These are phyloP conservation scores for Elongisporangium prolatum DNA, from an alignment of 352 stramenopile species.

Conservation along the genomic window DNA sequence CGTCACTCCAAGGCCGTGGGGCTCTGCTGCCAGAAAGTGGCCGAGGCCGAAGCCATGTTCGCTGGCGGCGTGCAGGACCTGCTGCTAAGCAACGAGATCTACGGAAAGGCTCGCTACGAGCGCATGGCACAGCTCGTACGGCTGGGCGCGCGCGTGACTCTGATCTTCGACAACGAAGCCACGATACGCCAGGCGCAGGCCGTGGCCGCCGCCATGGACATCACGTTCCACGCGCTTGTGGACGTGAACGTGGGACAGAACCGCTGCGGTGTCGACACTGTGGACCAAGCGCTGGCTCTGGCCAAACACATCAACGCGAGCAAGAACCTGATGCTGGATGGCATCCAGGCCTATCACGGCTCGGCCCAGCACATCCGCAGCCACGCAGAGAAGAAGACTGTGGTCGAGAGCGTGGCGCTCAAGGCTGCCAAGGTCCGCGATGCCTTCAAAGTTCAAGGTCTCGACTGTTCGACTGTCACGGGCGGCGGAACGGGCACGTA, in stretches of 20 bases:
- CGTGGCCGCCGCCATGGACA: conserved; percentile 12
- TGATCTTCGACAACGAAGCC: conserved; percentile 55
- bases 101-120: conserved; percentile 31
- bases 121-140: conserved; percentile 40
- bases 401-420: conserved; percentile 32
- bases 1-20: conserved; percentile 35
- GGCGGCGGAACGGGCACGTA: conserved; percentile 71
- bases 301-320: conserved; percentile 25
- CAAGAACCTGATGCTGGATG: conserved; percentile 27
- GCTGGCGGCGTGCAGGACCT: conserved; percentile 44
- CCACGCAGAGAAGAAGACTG: conserved; percentile 37
- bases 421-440: conserved; percentile 40
- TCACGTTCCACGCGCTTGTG: conserved; percentile 53
- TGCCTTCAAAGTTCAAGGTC: conserved; percentile 17
- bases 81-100: conserved; percentile 70
- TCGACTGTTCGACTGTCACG: conserved; percentile 61
- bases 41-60: conserved; percentile 72
- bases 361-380: conserved; percentile 67
- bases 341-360: conserved; percentile 75
- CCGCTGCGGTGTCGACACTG: conserved; percentile 58
- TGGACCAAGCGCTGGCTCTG: conserved; percentile 36
- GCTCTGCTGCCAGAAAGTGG: conserved; percentile 68
- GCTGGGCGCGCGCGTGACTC: conserved; percentile 35
- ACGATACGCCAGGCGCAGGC: conserved; percentile 33
- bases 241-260: conserved; percentile 76